Evolutionary conservation across 352 stramenopile species (phyloP), one percentile per base, ranked within the genome.

Genomic region (Globisporangium rhizosaccharum): DNA sequence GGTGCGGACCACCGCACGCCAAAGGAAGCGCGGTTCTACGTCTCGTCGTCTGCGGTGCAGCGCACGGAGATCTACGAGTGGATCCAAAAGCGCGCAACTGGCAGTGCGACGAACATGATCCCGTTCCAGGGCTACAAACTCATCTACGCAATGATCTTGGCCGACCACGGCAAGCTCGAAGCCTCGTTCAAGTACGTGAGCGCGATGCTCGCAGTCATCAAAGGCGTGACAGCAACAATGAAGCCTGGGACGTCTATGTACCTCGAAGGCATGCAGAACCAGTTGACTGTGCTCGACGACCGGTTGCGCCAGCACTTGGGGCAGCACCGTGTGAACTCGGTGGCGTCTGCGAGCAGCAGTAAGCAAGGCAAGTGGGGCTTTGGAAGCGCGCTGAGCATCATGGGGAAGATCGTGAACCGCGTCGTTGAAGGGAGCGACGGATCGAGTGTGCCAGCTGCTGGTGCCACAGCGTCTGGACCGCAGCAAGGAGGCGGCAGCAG

Each of bases 101-200:
- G 66, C 18, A 70, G 65, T 9, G 61, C 68, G 20, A 83, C 76
- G 23, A 73, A 79, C 53, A 81, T 92, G 75, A 86, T 96, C 52
- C 79, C 87, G 26, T 94, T 94, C 66, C 87, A 96, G 60, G 87
- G 85, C 23, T 96, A 94, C 72, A 96, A 96, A 62, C 68, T 94
- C 37, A 93, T 96, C 56, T 89, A 96, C 57, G 81, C 87, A 25
- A 92, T 93, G 81, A 68, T 92, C 28, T 61, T 96, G 30, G 86
- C 84, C 0, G 86, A 96, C 62, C 78, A 90, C 61, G 86, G 86
- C 37, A 91, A 90, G 65, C 65, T 92, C 11, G 84, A 93, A 57
- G 85, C 78, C 15, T 72, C 86, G 20, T 94, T 92, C 68, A 91
- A 90, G 66, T 96, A 96, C 56, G 84, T 96, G 55, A 88, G 79